Conservation (phyloP, 352 stramenopile species). For the Poterioochromonas sp. region DNA sequence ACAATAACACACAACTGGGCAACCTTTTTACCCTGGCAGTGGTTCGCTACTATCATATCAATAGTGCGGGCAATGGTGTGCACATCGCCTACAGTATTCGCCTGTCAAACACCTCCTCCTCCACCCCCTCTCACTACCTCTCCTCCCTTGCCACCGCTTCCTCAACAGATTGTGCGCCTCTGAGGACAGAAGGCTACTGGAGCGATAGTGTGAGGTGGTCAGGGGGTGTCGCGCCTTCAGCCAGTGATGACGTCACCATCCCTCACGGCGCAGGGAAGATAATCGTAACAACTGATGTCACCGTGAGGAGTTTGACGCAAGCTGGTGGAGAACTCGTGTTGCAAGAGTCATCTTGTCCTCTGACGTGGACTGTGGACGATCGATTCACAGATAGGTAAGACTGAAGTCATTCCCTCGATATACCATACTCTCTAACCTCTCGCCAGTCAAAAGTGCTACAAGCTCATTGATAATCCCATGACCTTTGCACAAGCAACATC, state of each 20-base stretch:
- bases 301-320: not conserved
- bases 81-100: not conserved
- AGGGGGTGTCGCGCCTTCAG: not conserved
- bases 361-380: not conserved
- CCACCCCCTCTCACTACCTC: not conserved
- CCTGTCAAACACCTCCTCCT: not conserved
- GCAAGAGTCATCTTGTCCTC: not conserved
- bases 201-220: not conserved
- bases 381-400: not conserved
- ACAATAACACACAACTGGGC: not conserved
- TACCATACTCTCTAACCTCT: not conserved
- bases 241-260: not conserved
- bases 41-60: not conserved
- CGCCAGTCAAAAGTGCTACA: not conserved
- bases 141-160: not conserved
- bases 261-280: not conserved
- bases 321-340: not conserved
- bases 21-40: not conserved
- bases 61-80: not conserved
- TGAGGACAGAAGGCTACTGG: not conserved
- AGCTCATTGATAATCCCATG: not conserved
- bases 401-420: not conserved
- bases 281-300: not conserved
- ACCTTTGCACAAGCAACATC: not conserved
- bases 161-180: not conserved